These are phyloP conservation scores for Globisporangium echinulatum DNA, from an alignment of 352 stramenopile genomes.

Conservation along the genomic window DNA sequence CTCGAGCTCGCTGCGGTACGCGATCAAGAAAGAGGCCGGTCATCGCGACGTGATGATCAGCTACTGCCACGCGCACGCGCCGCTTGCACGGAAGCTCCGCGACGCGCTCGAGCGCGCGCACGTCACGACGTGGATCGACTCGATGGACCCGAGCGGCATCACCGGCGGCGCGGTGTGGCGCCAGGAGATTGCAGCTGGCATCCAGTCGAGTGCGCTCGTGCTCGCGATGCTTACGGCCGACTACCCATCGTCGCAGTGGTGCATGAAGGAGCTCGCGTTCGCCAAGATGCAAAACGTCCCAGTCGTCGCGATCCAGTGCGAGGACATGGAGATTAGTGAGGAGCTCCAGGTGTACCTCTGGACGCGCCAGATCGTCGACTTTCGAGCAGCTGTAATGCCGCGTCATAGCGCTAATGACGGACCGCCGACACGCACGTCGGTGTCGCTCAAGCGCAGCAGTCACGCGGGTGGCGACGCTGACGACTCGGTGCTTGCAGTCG, in stretches of 20 bases:
- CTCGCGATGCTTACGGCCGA: conserved; percentile 69
- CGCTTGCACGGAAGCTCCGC: conserved; percentile 57
- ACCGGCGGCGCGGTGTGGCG: conserved; percentile 73
- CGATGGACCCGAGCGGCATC: conserved; percentile 78
- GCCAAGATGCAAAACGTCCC: conserved; percentile 81
- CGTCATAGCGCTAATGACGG: background rate
- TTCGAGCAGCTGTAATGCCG: conserved; percentile 34
- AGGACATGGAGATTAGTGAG: conserved; percentile 76
- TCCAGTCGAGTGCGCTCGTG: conserved; percentile 67
- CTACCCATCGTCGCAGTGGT: conserved; percentile 75
- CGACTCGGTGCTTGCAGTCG: background rate
- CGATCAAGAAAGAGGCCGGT: conserved; percentile 78
- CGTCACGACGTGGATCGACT: conserved; percentile 83
- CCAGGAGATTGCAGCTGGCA: conserved; percentile 75
- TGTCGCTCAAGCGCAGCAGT: conserved; percentile 1
- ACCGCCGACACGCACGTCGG: no score
- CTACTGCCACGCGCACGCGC: conserved; percentile 74
- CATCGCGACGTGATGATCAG: conserved; percentile 86
- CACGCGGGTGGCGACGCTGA: conserved; percentile 11
- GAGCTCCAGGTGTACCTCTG: conserved; percentile 84
- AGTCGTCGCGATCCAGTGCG: conserved; percentile 80
- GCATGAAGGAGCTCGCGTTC: conserved; percentile 84
- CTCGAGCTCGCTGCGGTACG: conserved; percentile 65
- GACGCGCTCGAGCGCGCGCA: conserved; percentile 60
- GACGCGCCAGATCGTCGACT: conserved; percentile 81